Evolutionary conservation across 495 filamentous ascomycete genomes (phyloP).

Genomic region (Cryomyces antarcticus): DNA sequence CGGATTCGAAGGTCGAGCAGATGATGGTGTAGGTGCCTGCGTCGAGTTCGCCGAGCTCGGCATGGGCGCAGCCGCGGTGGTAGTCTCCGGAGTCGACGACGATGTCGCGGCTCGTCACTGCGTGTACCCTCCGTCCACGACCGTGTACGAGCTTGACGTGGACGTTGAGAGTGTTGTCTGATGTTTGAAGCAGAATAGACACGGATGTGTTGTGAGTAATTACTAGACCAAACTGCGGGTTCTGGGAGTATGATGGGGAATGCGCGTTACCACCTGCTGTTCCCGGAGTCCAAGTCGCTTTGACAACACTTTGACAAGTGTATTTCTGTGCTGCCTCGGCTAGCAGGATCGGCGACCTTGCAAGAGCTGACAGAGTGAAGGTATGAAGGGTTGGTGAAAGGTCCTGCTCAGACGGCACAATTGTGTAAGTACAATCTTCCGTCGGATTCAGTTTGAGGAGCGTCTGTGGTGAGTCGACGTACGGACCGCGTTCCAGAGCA

Average conservation of each 20-base stretch:
- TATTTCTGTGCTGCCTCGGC: slow-evolving; percentile 36
- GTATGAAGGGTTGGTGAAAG: slow-evolving; percentile 46
- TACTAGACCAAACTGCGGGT: slow-evolving; percentile 64
- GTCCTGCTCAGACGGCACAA: slow-evolving; percentile 60
- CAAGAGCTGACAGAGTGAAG: slow-evolving; percentile 74
- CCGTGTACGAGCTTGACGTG: slow-evolving; percentile 73
- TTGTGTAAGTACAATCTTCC: slow-evolving; percentile 41
- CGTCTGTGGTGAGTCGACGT: slow-evolving; percentile 84
- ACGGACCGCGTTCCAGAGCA: slow-evolving; percentile 48
- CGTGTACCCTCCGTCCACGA: slow-evolving; percentile 43
- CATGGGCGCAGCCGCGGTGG: slow-evolving; percentile 52
- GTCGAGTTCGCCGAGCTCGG: slow-evolving; percentile 33
- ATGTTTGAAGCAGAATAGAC: slow-evolving; percentile 50
- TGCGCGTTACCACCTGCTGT: slow-evolving; percentile 72
- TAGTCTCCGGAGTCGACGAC: slow-evolving; percentile 68
- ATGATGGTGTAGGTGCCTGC: slow-evolving; percentile 69
- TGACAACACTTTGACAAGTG: slow-evolving; percentile 28
- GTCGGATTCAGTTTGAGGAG: slow-evolving; percentile 54
- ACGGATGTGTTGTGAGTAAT: slow-evolving; percentile 36
- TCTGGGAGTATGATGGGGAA: slow-evolving; percentile 51
- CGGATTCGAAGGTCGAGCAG: slow-evolving; percentile 67
- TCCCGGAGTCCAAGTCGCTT: slow-evolving; percentile 48
- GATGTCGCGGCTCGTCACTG: slow-evolving; percentile 55
- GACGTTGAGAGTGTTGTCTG: slow-evolving; percentile 36
- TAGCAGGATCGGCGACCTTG: slow-evolving; percentile 35